phyloP scores from a whole-genome alignment of 306 rosid genomes.

The Corylus avellana region DNA sequence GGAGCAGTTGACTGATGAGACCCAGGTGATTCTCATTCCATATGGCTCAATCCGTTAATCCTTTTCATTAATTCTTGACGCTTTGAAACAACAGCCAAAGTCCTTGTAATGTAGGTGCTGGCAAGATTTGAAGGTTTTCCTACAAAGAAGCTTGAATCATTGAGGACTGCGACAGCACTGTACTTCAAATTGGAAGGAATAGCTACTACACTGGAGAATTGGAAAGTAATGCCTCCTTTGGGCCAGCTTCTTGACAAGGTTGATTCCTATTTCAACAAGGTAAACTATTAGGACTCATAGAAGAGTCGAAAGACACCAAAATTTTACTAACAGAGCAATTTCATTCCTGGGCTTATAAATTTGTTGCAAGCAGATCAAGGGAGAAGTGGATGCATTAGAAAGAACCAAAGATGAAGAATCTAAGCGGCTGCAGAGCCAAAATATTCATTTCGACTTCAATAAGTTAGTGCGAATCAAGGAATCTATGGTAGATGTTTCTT shows the following conservation, averaged over 20 bases:
- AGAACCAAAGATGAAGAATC: constrained; percentile 41
- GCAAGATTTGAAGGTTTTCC: constrained; percentile 31
- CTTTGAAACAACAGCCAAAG: not conserved
- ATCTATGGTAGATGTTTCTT: constrained; percentile 46
- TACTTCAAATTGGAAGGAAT: constrained; percentile 35
- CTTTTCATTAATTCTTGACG: not conserved
- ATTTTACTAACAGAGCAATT: not conserved
- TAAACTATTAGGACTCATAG: not conserved
- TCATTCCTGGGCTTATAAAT: not conserved
- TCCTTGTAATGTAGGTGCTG: constrained; percentile 19
- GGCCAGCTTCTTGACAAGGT: constrained; percentile 30
- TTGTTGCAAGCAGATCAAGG: constrained; percentile 13
- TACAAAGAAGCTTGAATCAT: constrained; percentile 38
- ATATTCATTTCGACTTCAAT: constrained; percentile 42
- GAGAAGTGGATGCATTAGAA: constrained; percentile 37
- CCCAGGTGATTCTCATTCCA: constrained; percentile 25
- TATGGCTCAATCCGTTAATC: too few relatives aligned
- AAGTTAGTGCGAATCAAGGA: constrained; percentile 36
- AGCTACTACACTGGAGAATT: constrained; percentile 18
- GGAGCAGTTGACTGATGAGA: constrained; percentile 45
- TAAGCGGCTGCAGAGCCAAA: constrained; percentile 28
- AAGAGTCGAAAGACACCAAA: not conserved
- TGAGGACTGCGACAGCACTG: constrained; percentile 44
- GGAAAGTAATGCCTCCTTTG: constrained; percentile 32
- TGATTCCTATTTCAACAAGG: constrained; percentile 35